Conservation (phyloP, 2,329 filamentous ascomycete species). For the Neoascochyta sp. region DNA sequence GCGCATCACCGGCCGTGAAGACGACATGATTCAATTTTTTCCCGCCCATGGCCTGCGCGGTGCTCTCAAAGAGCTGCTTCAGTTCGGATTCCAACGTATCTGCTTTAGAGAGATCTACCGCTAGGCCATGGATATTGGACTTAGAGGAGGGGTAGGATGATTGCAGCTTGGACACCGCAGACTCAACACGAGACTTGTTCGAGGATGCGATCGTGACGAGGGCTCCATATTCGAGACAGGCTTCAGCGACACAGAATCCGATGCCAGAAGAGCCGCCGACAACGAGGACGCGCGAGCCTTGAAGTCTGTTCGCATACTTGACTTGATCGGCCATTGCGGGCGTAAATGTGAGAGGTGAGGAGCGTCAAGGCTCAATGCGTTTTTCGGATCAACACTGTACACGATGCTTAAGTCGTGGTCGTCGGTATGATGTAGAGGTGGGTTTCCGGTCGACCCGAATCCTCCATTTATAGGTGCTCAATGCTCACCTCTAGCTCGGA, state of each 20-base stretch:
- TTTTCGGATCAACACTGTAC: not conserved
- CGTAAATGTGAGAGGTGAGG: not conserved
- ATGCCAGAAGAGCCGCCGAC: slow-evolving; percentile 63
- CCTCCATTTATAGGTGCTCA: not conserved
- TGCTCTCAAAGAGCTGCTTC: slow-evolving; percentile 43
- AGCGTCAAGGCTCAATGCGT: too few species aligned
- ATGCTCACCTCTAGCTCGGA: too few species aligned
- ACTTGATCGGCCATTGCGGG: slow-evolving; percentile 37
- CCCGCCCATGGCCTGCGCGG: slow-evolving; percentile 26
- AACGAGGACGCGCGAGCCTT: slow-evolving; percentile 51
- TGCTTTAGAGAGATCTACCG: slow-evolving; percentile 48
- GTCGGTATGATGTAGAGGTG: slow-evolving; percentile 7
- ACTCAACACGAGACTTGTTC: slow-evolving; percentile 47
- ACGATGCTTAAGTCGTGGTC: not conserved
- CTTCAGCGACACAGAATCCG: slow-evolving; percentile 59
- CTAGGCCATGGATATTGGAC: slow-evolving; percentile 42
- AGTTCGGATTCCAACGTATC: slow-evolving; percentile 49
- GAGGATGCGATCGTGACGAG: slow-evolving; percentile 60
- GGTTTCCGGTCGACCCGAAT: not conserved
- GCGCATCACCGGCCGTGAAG: slow-evolving; percentile 53
- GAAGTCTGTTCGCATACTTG: slow-evolving; percentile 50
- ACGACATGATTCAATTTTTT: slow-evolving; percentile 54
- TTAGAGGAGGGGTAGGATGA: slow-evolving; percentile 43
- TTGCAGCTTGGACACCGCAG: slow-evolving; percentile 46
- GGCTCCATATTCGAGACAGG: slow-evolving; percentile 53